Conservation (phyloP, 192 early-diverging fungal species). For the Umbelopsis ramanniana region DNA sequence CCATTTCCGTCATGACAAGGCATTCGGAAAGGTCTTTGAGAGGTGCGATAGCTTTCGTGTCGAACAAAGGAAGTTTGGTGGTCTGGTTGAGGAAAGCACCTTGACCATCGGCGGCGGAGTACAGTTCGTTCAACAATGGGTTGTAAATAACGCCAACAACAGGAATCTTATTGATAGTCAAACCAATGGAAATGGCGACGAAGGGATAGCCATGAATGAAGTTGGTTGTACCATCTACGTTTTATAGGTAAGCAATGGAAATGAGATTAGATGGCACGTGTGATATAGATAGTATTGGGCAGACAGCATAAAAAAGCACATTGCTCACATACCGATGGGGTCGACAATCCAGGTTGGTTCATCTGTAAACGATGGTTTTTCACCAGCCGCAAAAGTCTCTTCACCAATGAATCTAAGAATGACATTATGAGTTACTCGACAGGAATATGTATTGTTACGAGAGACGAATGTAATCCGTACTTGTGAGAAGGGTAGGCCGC, state of each 20-base stretch:
- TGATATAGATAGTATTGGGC: neutral
- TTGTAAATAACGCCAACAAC: conserved; percentile 92
- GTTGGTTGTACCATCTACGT: conserved; percentile 74
- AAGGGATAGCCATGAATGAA: conserved; percentile 84
- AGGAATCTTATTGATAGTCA: conserved; percentile 72
- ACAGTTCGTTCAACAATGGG: conserved; percentile 84
- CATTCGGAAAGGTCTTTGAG: conserved; percentile 68
- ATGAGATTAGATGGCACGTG: neutral
- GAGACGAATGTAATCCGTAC: conserved; percentile 32
- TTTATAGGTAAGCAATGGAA: neutral
- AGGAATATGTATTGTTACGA: neutral
- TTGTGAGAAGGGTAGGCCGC: conserved; percentile 66
- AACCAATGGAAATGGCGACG: conserved; percentile 84
- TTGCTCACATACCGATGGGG: conserved; percentile 64
- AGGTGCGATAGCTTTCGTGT: conserved; percentile 54
- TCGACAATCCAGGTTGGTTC: conserved; percentile 92
- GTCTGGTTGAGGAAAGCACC: conserved; percentile 71
- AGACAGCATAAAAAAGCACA: neutral
- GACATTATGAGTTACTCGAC: neutral
- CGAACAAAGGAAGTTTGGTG: conserved; percentile 62
- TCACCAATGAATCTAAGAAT: conserved; percentile 80
- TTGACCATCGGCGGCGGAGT: conserved; percentile 57
- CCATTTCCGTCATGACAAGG: conserved; percentile 86
- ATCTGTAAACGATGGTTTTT: conserved; percentile 58
- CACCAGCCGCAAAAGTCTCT: conserved; percentile 72